These are phyloP conservation scores for Monilinia aucupariae DNA, from an alignment of 2,329 filamentous ascomycete species.

Conservation along the genomic window DNA sequence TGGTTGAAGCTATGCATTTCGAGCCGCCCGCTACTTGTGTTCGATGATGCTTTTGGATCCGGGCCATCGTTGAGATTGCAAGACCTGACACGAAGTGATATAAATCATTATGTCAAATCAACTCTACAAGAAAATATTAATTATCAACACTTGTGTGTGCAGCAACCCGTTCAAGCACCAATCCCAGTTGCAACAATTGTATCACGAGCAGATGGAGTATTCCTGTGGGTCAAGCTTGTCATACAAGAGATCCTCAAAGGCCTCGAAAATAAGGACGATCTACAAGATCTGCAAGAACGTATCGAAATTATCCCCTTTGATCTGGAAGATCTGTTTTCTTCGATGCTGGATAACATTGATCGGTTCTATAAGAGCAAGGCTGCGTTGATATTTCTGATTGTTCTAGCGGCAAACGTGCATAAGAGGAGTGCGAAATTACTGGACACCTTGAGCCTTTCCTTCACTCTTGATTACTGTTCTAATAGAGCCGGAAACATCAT, in stretches of 20 bases:
- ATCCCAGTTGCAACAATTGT: conserved; percentile 2
- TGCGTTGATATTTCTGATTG: not conserved
- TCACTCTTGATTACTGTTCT: not conserved
- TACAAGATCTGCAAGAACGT: conserved; percentile 22
- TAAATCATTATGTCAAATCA: conserved; percentile 9
- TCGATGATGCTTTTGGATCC: conserved; percentile 15
- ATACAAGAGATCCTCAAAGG: conserved; percentile 16
- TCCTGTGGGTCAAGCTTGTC: conserved; percentile 19
- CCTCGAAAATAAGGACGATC: conserved; percentile 18
- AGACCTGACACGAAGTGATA: conserved; percentile 15
- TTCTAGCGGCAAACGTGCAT: not conserved
- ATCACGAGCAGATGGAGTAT: conserved; percentile 16
- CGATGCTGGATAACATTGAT: conserved; percentile 24
- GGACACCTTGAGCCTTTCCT: not conserved
- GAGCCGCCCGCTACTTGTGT: conserved; percentile 12
- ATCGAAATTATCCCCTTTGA: conserved; percentile 23
- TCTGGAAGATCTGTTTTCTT: conserved; percentile 24
- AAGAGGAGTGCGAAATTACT: not conserved
- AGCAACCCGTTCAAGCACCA: not conserved
- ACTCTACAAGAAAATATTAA: not conserved
- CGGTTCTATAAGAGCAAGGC: conserved; percentile 16
- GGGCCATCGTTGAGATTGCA: conserved; percentile 8
- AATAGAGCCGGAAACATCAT: not conserved
- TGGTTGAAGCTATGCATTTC: conserved; percentile 17
- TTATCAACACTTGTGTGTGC: not conserved